Base-by-base conservation (phyloP, 2,329 filamentous ascomycete species). In the Acrodontium crateriforme region DNA sequence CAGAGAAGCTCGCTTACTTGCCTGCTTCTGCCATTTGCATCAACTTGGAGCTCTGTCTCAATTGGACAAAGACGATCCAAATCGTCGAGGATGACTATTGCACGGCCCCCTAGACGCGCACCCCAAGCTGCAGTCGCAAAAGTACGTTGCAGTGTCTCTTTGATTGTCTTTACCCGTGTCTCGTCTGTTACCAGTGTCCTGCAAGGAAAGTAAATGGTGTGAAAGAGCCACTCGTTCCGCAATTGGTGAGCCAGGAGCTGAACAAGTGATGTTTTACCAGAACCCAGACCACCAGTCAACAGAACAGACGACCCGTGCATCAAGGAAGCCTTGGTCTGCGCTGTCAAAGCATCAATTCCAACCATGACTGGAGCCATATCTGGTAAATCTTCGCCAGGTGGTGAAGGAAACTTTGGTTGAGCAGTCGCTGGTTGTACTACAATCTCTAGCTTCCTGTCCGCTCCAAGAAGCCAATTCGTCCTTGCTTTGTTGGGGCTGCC, bases 111-210 rank as follows among this genome's bases (percentile, higher is more conserved):
- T 1, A 89, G 66, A 34, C 87, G 70, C 18, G 87, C 82, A 19
- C 82, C 84, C 89, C 89, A 98, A 22, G 80, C 78, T 3, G 89
- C 89, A 12, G 73, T 69, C 63, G 89, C 83, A 50, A 98, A 95
- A 2, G 92, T 56, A 10, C 83, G 71, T 27, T 71, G 76, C 4
- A 98, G 58, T 0, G 74, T 89, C 46, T 95, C 87, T 47, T 92
- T 94, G 55, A 98, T 82, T 0, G 79, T 82, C 2, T 83, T 79
- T 9, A 94, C 73, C 32, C 87, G 71, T 20, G 77, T 91, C 52
- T 98, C 89, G 35, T 95, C 85, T 2, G 79, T 93, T 16, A 93
- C 77, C 3, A 94, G 64, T 36, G 80, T 85, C 16, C 80, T 72
- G 44, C 87, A 95, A 0, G 83, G 71, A 39, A 92, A 84, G 54